Conservation (phyloP, 208 protist species). For the Entamoeba invadens region DNA sequence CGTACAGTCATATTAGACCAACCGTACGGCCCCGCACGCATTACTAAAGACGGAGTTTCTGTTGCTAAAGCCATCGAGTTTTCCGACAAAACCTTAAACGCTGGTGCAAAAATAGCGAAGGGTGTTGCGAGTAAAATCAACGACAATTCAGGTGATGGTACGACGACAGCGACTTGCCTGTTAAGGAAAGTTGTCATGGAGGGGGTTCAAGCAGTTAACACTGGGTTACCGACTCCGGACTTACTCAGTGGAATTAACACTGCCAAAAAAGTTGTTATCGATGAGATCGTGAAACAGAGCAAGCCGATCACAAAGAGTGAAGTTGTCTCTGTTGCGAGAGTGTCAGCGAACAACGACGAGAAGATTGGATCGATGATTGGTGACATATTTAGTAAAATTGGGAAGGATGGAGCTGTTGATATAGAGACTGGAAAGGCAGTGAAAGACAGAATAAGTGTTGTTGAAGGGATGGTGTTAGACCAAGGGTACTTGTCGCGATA, state of each 20-base stretch:
- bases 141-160: conserved; percentile 67
- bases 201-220: conserved; percentile 77
- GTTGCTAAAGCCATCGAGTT: conserved; percentile 97
- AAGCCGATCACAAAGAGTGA: not conserved
- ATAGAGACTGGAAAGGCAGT: conserved; percentile 6
- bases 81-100: conserved; percentile 49
- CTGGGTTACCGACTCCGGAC: conserved; percentile 95
- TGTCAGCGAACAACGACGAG: not conserved
- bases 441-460: conserved; percentile 37
- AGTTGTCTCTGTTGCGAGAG: not conserved
- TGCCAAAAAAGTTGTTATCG: conserved; percentile 61
- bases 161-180: conserved; percentile 95
- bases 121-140: conserved; percentile 87
- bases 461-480: conserved; percentile 88
- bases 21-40: conserved; percentile 82
- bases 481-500: conserved; percentile 89
- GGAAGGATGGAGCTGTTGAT: conserved; percentile 12
- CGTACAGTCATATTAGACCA: conserved; percentile 94
- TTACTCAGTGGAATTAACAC: conserved; percentile 86
- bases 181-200: conserved; percentile 86
- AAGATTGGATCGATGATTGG: not conserved
- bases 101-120: conserved; percentile 79
- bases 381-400: not conserved
- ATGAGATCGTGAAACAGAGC: conserved; percentile 59
- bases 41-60: conserved; percentile 99